These are phyloP conservation scores for Ustanciosporium gigantosporum DNA, from an alignment of 1,284 basidiomycete genomes.

Conservation along the genomic window DNA sequence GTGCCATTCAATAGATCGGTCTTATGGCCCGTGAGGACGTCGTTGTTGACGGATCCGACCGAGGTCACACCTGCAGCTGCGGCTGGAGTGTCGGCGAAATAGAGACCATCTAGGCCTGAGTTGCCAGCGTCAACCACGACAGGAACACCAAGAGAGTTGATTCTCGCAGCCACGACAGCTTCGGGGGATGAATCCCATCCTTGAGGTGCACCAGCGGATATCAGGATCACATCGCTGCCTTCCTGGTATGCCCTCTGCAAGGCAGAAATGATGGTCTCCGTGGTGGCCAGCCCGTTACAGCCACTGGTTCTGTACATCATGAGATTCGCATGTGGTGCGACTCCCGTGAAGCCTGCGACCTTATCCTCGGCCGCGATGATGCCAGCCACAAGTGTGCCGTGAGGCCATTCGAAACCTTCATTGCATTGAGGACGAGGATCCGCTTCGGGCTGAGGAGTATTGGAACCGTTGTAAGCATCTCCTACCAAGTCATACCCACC, in stretches of 20 bases:
- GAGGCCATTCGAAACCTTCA: slow-evolving; percentile 1
- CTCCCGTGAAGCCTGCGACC: slow-evolving; percentile 41
- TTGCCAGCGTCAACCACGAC: slow-evolving; percentile 61
- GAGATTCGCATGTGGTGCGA: slow-evolving; percentile 37
- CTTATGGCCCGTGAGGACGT: no score
- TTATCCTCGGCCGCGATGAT: slow-evolving; percentile 67
- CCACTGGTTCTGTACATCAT: slow-evolving; percentile 63
- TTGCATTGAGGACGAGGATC: slow-evolving; percentile 61
- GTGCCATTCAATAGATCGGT: no score
- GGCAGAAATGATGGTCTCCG: slow-evolving; percentile 62
- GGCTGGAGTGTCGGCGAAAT: slow-evolving; percentile 61
- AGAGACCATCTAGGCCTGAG: slow-evolving; percentile 60
- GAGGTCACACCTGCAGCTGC: slow-evolving; percentile 59
- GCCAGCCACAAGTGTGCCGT: slow-evolving; percentile 69
- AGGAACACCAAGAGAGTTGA: slow-evolving; percentile 30
- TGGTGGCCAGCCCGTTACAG: slow-evolving; percentile 57
- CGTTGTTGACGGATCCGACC: no score
- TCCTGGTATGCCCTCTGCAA: slow-evolving; percentile 49
- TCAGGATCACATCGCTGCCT: slow-evolving; percentile 67
- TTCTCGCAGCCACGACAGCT: slow-evolving; percentile 27
- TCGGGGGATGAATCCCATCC: slow-evolving; percentile 19
- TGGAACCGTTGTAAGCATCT: slow-evolving; percentile 60
- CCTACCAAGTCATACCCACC: slow-evolving; percentile 52
- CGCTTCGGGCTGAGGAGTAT: slow-evolving; percentile 56
- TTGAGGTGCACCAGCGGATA: slow-evolving; percentile 67